Evolutionary conservation across 2,329 filamentous ascomycete genomes (phyloP), one percentile per base, ranked within the genome.

Genomic region (Blastomyces emzantsi): DNA sequence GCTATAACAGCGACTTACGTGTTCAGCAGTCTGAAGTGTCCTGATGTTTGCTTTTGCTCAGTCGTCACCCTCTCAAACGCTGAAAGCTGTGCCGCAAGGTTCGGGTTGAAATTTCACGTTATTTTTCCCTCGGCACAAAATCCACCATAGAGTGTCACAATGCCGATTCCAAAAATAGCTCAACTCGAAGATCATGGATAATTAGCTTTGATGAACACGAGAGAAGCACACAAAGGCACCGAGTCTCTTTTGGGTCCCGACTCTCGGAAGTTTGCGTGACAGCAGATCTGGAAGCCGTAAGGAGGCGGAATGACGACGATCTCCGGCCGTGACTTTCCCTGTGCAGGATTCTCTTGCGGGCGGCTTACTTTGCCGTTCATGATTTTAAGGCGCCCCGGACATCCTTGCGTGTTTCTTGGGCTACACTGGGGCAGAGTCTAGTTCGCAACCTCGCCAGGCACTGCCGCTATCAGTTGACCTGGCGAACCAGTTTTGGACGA

Each of bases 181-280:
- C n/a, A 19, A n/a, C n/a, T 11, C 4, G 52, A n/a, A 19, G 19
- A 55, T 55, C 52, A 36, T 36, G 36, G 19, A n/a, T 19, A 43
- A 57, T 57, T 57, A 57, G n/a, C n/a, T 4, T 22, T 41, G 13
- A 25, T 57, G 33, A 57, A 57, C 55, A 57, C 55, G 55, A 57
- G 55, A 19, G 19, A 41, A 41, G 39, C 8, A 22, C 33, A 57
- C 5, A 41, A 25, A 43, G 41, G 33, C 55, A 41, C 55, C 55
- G 36, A 57, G n/a, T 7, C 36, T 25, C 55, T 25, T 41, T 57
- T 57, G 33, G 55, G 55, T 36, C 55, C 55, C 33, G 55, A 39
- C 54, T 56, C 30, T 5, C 28, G 19, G 33, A 8, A 36, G 9
- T 22, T 9, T 22, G 45, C 6, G 2, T 22, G 45, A 49, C n/a